Base-by-base conservation (phyloP, 2,329 filamentous ascomycete genomes). In the Apiospora aurea region DNA sequence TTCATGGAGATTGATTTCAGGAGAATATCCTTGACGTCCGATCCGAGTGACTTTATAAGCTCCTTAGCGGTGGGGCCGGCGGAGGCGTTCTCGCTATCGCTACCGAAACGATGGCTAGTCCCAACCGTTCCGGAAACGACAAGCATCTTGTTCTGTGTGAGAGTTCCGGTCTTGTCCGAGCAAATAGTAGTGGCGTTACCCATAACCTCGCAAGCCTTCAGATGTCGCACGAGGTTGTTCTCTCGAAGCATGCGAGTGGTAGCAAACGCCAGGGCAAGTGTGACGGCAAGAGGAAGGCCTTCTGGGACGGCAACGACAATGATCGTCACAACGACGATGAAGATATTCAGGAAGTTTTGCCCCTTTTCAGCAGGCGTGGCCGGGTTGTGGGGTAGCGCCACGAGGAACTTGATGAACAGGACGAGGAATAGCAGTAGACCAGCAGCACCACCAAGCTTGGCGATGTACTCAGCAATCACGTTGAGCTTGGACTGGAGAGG, bases 371-470 rank as follows among this genome's bases (percentile, higher is more conserved):
- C 91, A 3, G 94, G 87, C 0, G 87, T 87, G 1, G 83, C 83
- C 4, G 78, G 75, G 72, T 89, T 85, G 24, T 87, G 79, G 7
- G 86, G 85, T 3, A 97, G 87, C 16, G 89, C 84, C 67, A 91
- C 94, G 13, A 96, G 85, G 79, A 97, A 98, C 77, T 94, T 89
- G 83, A 97, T 95, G 78, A 97, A 90, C 18, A 97, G 87, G 66
- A 97, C 92, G 67, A 96, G 87, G 83, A 98, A 97, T 67, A 97
- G 86, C 11, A 94, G 84, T 18, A 96, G 85, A 75, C 93, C 94
- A 68, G 94, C 94, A 69, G 87, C 90, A 80, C 94, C 94, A 81
- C 92, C 92, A 47, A 94, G 84, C 81, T 93, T 93, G 72, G 92
- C 92, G 79, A 94, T 94, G 83, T 92, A 94, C 75, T 93, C 91